Evolutionary conservation across 257 asterid genomes (phyloP).

Genomic region (Jacaranda copaia): DNA sequence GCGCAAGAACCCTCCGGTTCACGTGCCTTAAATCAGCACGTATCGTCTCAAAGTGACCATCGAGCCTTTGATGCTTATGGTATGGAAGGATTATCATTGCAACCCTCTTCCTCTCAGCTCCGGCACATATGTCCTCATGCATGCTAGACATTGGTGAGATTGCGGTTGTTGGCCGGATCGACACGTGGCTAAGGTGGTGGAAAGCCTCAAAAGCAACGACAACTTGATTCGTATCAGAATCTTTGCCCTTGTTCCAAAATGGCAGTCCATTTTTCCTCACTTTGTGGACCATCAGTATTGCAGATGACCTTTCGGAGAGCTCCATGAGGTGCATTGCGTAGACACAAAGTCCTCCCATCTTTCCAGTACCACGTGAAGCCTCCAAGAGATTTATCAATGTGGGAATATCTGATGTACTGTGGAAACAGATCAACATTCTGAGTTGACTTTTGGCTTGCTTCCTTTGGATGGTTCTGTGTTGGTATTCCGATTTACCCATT

Average conservation of each 20-base stretch:
- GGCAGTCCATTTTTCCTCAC: slow-evolving; percentile 71
- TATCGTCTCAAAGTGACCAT: slow-evolving; percentile 70
- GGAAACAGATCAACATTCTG: slow-evolving; percentile 66
- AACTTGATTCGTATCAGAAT: slow-evolving; percentile 47
- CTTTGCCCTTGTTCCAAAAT: slow-evolving; percentile 58
- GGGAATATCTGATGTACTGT: slow-evolving; percentile 61
- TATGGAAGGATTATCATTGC: slow-evolving; percentile 71
- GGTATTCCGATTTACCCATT: slow-evolving; percentile 51
- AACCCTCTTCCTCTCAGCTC: slow-evolving; percentile 58
- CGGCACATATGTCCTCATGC: slow-evolving; percentile 69
- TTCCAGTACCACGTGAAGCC: slow-evolving; percentile 68
- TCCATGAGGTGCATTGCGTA: slow-evolving; percentile 85
- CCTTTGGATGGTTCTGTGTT: slow-evolving; percentile 62
- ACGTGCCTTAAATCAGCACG: slow-evolving; percentile 58
- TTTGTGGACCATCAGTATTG: slow-evolving; percentile 75
- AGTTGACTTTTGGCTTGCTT: slow-evolving; percentile 55
- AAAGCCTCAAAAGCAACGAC: slow-evolving; percentile 74
- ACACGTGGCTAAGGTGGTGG: slow-evolving; percentile 73
- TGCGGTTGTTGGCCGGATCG: slow-evolving; percentile 69
- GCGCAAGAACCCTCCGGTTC: slow-evolving; percentile 66
- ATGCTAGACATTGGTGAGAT: slow-evolving; percentile 68
- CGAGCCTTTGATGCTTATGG: slow-evolving; percentile 68
- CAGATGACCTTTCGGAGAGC: slow-evolving; percentile 79
- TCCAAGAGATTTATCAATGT: slow-evolving; percentile 70
- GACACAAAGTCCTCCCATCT: slow-evolving; percentile 64